Evolutionary conservation across 2,329 filamentous ascomycete genomes (phyloP).

Genomic region (Pezicula radicicola): DNA sequence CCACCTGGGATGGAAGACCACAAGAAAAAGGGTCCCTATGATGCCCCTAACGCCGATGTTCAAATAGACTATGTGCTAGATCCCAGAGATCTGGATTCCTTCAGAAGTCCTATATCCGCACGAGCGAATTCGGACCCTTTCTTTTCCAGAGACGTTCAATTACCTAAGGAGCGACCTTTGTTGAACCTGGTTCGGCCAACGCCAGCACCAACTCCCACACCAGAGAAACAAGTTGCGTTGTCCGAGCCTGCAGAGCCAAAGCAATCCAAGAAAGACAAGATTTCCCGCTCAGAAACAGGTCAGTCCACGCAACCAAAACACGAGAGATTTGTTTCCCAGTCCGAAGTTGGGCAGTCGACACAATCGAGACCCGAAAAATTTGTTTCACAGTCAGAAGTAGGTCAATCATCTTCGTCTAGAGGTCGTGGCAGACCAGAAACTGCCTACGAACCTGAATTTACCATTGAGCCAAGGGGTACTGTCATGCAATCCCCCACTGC

Average conservation of each 20-base stretch:
- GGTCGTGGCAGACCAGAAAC: constrained; percentile 9
- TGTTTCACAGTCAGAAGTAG: constrained; percentile 3
- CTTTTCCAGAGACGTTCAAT: constrained; percentile 22
- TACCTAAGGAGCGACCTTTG: constrained; percentile 40
- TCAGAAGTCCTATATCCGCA: constrained; percentile 32
- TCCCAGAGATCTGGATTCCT: constrained; percentile 45
- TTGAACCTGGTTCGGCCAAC: constrained; percentile 61
- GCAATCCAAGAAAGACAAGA: constrained; percentile 8
- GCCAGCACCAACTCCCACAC: constrained; percentile 48
- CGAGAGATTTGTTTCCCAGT: background rate
- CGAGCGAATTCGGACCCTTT: constrained; percentile 26
- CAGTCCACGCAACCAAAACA: background rate
- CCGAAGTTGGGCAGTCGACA: background rate
- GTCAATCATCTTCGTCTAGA: constrained; percentile 5
- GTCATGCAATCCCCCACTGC: constrained; percentile 38
- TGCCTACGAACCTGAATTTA: constrained; percentile 31
- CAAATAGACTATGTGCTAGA: constrained; percentile 56
- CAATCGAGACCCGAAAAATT: background rate
- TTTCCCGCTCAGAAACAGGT: constrained; percentile 18
- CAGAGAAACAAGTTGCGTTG: constrained; percentile 34
- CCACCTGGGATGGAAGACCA: constrained; percentile 49
- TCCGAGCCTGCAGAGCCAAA: constrained; percentile 9
- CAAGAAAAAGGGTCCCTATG: constrained; percentile 47
- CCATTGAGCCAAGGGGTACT: constrained; percentile 39
- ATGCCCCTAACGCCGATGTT: constrained; percentile 61